phyloP scores from a whole-genome alignment of 2,329 filamentous ascomycete species.

The Berkeleyomyces basicola region DNA sequence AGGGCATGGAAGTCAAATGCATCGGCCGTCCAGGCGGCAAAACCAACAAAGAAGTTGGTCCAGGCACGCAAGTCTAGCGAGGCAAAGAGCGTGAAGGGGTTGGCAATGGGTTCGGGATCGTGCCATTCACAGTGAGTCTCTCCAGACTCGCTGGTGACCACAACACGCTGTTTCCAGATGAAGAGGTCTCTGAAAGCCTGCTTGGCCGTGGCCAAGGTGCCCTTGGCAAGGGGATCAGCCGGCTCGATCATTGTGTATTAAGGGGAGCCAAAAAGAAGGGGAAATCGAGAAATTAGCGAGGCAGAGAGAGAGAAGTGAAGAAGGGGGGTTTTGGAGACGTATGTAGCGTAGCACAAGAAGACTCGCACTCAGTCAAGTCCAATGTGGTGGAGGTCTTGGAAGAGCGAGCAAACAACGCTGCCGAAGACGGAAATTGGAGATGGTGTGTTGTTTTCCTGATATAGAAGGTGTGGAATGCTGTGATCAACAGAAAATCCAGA shows the following conservation, averaged over 20 bases:
- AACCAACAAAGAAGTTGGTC: constrained; percentile 60
- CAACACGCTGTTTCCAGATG: constrained; percentile 57
- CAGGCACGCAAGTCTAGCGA: constrained; percentile 50
- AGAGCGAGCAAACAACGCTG: not conserved
- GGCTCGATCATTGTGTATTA: constrained; percentile 22
- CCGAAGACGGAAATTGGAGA: not conserved
- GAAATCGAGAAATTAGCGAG: not conserved
- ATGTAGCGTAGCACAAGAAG: not conserved
- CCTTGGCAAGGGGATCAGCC: constrained; percentile 51
- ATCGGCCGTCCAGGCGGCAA: constrained; percentile 63
- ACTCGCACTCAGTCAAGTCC: not conserved
- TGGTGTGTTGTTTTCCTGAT: not conserved
- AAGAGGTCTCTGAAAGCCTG: constrained; percentile 50
- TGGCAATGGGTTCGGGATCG: constrained; percentile 45
- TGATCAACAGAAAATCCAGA: not conserved
- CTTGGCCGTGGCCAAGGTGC: constrained; percentile 45
- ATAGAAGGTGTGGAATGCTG: not conserved
- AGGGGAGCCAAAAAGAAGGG: not conserved
- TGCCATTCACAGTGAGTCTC: constrained; percentile 54
- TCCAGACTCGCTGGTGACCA: constrained; percentile 46
- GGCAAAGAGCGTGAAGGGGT: constrained; percentile 52
- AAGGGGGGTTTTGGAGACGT: not conserved
- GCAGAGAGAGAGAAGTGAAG: constrained; percentile 5
- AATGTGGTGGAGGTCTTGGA: not conserved
- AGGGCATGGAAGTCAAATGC: constrained; percentile 74